Evolutionary conservation across 164 flowering plant genomes (phyloP), one percentile per base, ranked within the genome.

Genomic region (Vitis amurensis): DNA sequence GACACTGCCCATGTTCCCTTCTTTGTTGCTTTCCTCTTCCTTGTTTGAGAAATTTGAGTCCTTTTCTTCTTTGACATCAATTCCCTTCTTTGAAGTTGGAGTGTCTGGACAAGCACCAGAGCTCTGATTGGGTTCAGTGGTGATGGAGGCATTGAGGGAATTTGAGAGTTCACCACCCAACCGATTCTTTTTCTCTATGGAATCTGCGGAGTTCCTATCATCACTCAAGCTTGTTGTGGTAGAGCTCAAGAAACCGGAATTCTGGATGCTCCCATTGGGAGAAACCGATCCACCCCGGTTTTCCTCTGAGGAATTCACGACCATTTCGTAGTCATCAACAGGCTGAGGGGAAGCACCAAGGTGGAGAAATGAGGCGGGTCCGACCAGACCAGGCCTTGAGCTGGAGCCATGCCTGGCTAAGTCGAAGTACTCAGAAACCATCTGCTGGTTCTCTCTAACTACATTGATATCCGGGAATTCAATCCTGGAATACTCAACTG

Each of bases 381-480:
- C 83, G 19, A 70, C 67, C 55, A 80, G 58, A 23, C 71, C 53
- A 11, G 77, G 67, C 66, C 79, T 76, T 3, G 78, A 51, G 64
- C 69, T 69, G 48, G 76, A 59, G n/a, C 74, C 72, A 30, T 68
- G 59, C 11, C 61, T 44, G 5, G 79, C 75, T 53, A 76, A 70
- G 60, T 68, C 64, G 61, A 92, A 91, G 66, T 86, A 92, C 77
- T 91, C 82, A 1, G 91, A 83, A 37, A 94, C 88, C 97, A 92
- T 94, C 65, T 85, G 64, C 69, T 87, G 84, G 70, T 91, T 88
- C 82, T 89, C 93, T n/a, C 71, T 81, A 10, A 64, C 90, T 1
- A 81, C 82, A 66, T 75, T 79, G 17, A 87, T 78, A 59, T 94
- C 97, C 3, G 99, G 99, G 63, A 94, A 92, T 55, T 94, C 97